These are phyloP conservation scores for Penicillium coffeae DNA, from an alignment of 495 filamentous ascomycete genomes.

Conservation along the genomic window DNA sequence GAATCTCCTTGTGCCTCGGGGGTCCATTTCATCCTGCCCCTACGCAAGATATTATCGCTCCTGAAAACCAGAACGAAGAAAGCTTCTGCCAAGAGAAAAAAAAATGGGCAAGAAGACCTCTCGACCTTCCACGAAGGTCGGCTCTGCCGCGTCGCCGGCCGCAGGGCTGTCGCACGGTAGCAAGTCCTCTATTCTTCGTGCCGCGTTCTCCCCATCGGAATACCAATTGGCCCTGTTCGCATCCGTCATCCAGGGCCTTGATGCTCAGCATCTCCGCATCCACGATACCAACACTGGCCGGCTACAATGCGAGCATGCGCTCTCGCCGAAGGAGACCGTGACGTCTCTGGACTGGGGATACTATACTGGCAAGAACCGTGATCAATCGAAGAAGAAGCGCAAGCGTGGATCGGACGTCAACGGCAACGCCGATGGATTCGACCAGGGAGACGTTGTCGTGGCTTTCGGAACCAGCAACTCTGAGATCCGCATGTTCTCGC, in stretches of 20 bases:
- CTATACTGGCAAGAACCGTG: slow-evolving; percentile 32
- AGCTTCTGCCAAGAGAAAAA: slow-evolving; percentile 1
- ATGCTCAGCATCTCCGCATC: slow-evolving; percentile 55
- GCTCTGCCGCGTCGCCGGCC: slow-evolving; percentile 45
- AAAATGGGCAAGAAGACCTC: slow-evolving; percentile 52
- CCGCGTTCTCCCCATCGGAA: slow-evolving; percentile 52
- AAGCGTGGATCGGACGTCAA: slow-evolving; percentile 49
- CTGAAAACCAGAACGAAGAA: slow-evolving; percentile 5
- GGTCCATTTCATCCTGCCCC: not conserved
- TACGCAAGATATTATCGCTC: not conserved
- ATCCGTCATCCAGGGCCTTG: slow-evolving; percentile 56
- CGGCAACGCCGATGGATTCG: slow-evolving; percentile 31
- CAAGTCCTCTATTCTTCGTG: slow-evolving; percentile 49
- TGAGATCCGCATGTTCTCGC: slow-evolving; percentile 52
- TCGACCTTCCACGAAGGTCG: slow-evolving; percentile 43
- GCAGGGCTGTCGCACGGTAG: slow-evolving; percentile 33
- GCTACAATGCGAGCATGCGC: slow-evolving; percentile 53
- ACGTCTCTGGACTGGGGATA: slow-evolving; percentile 60
- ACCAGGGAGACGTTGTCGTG: slow-evolving; percentile 44
- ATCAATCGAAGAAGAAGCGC: slow-evolving; percentile 54
- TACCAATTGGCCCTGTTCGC: slow-evolving; percentile 58
- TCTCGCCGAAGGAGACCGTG: slow-evolving; percentile 47
- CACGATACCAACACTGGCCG: slow-evolving; percentile 56
- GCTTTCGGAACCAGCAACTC: slow-evolving; percentile 53
- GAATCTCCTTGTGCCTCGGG: slow-evolving; percentile 4